Conservation (phyloP, 1,284 basidiomycete genomes). For the Trametes hirsuta region DNA sequence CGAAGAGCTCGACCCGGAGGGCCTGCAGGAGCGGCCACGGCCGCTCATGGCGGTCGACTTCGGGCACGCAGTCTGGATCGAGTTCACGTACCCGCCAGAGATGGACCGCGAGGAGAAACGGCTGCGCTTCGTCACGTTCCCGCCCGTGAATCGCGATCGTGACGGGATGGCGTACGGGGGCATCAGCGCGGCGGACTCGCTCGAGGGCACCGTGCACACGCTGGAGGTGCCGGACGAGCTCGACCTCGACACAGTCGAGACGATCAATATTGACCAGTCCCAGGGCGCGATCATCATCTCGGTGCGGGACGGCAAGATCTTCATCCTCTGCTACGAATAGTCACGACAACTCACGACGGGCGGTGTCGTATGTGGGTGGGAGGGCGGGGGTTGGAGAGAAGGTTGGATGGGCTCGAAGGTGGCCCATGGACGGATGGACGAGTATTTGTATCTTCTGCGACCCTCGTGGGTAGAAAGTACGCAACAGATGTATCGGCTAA, state of each 20-base stretch:
- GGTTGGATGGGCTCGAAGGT: too few relatives aligned
- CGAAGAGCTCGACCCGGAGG: slow-evolving; percentile 36
- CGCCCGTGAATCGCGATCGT: slow-evolving; percentile 44
- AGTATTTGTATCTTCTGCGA: too few relatives aligned
- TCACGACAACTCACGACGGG: background rate
- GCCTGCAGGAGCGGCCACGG: slow-evolving; percentile 53
- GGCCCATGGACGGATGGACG: too few relatives aligned
- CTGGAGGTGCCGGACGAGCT: slow-evolving; percentile 65
- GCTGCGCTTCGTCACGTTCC: slow-evolving; percentile 71
- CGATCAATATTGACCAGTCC: slow-evolving; percentile 75
- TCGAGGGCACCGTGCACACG: slow-evolving; percentile 57
- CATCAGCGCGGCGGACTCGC: slow-evolving; percentile 22
- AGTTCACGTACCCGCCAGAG: slow-evolving; percentile 47
- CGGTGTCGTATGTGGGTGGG: background rate
- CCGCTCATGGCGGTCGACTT: slow-evolving; percentile 79
- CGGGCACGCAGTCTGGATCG: slow-evolving; percentile 76
- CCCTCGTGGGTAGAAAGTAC: too few relatives aligned
- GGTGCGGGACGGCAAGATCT: slow-evolving; percentile 68
- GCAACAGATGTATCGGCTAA: too few relatives aligned
- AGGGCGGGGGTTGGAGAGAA: too few relatives aligned
- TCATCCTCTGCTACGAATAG: slow-evolving; percentile 71
- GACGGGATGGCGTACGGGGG: slow-evolving; percentile 21
- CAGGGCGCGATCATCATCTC: slow-evolving; percentile 75
- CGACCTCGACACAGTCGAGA: slow-evolving; percentile 66
- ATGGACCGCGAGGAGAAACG: slow-evolving; percentile 44